Evolutionary conservation across 176 grass and related monocot genomes (phyloP), one percentile per base, ranked within the genome.

Genomic region (Tillandsia leiboldiana): DNA sequence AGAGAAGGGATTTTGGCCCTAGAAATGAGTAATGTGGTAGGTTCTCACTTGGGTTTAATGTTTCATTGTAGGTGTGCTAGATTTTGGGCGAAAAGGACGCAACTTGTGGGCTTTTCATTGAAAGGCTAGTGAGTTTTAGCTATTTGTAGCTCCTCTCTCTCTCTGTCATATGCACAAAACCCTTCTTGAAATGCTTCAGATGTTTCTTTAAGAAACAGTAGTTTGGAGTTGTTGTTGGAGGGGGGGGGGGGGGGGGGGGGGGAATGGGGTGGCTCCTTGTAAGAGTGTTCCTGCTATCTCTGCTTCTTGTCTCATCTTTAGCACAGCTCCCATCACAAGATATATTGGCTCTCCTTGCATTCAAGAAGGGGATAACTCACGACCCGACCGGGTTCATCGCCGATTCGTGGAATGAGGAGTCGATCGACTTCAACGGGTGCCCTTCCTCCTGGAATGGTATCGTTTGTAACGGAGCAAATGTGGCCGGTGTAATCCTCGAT

Each of bases 341-440:
- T 54, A 90, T 93, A 54, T 85, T 99, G 0, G 94, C 87, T 2
- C 90, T 99, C 2, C 94, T 99, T 1, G 87, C 82, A 0, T 99
- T 99, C 84, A 99, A 99, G 90, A 99, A 99, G 78, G 84, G 94
- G 26, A 90, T 99, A 76, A 84, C 87, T 0, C 90, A 83, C 28
- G 94, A 99, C 73, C 94, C 94, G 0, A 64, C 82, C 0, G 87
- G 94, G 9, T 99, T 85, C 81, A 70, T 99, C 82, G 83, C 82
- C 0, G 87, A 87, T 51, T 99, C 94, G 0, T 99, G 94, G 94
- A 99, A 93, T 0, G 94, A 99, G 9, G 94, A 99, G 74, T 99
- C 90, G 0, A 80, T 99, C 10, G 87, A 99, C 49, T 90, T 86
- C 84, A 93, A 93, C 72, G 94, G 94, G 7, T 99, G 94, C n/a